phyloP scores from a whole-genome alignment of 2,329 filamentous ascomycete species.

The Didymella lethalis region DNA sequence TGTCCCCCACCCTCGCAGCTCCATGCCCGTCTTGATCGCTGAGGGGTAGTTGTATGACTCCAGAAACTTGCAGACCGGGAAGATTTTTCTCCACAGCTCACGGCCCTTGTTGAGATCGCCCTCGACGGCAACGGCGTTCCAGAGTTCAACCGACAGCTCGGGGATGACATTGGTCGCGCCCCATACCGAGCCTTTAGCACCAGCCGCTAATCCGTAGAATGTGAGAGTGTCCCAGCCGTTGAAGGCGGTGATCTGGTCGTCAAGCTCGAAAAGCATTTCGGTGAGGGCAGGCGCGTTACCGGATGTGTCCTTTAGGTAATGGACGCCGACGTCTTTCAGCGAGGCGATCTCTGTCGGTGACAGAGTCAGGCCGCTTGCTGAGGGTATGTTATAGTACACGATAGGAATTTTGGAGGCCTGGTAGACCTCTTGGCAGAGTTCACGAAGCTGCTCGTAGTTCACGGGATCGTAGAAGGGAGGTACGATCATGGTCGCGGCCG shows the following conservation, averaged over 20 bases:
- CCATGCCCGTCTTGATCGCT: slow-evolving; percentile 61
- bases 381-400: slow-evolving; percentile 62
- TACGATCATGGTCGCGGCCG: slow-evolving; percentile 58
- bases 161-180: slow-evolving; percentile 61
- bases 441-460: slow-evolving; percentile 52
- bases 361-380: slow-evolving; percentile 56
- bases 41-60: slow-evolving; percentile 59
- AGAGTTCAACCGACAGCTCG: slow-evolving; percentile 58
- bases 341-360: slow-evolving; percentile 55
- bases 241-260: slow-evolving; percentile 57
- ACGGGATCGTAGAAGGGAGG: slow-evolving; percentile 61
- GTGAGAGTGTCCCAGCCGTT: slow-evolving; percentile 64
- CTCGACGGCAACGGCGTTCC: slow-evolving; percentile 56
- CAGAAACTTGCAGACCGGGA: slow-evolving; percentile 60
- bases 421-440: slow-evolving; percentile 54
- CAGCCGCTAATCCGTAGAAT: slow-evolving; percentile 61
- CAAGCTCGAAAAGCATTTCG: slow-evolving; percentile 57
- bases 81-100: slow-evolving; percentile 60
- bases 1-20: slow-evolving; percentile 56
- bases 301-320: slow-evolving; percentile 62
- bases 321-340: slow-evolving; percentile 57
- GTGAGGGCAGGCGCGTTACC: slow-evolving; percentile 61
- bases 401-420: slow-evolving; percentile 54
- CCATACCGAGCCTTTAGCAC: slow-evolving; percentile 61
- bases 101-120: slow-evolving; percentile 55